Evolutionary conservation across 805 yeast genomes (phyloP).

Genomic region (Candida michaelii): DNA sequence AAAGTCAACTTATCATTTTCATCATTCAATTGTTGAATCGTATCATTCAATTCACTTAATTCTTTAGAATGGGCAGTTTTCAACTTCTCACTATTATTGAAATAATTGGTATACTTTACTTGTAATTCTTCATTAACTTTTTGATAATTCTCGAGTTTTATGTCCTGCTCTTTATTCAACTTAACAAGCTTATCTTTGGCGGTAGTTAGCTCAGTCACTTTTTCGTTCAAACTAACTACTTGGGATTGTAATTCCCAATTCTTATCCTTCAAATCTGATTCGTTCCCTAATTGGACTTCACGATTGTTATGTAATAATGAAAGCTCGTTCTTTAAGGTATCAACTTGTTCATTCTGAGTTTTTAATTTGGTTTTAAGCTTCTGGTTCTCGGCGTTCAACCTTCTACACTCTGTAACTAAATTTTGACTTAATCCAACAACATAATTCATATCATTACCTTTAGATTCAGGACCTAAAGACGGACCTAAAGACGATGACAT

Average conservation of each 20-base stretch:
- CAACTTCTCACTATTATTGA: constrained; percentile 36
- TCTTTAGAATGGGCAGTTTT: constrained; percentile 41
- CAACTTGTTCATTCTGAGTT: constrained; percentile 43
- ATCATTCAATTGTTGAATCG: constrained; percentile 62
- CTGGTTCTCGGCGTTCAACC: constrained; percentile 64
- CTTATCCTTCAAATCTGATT: constrained; percentile 53
- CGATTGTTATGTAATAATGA: constrained; percentile 34
- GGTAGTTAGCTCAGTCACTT: constrained; percentile 36
- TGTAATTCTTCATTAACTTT: constrained; percentile 51
- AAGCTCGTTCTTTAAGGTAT: constrained; percentile 35
- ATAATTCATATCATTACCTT: constrained; percentile 66
- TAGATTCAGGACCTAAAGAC: constrained; percentile 42
- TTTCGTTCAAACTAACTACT: constrained; percentile 45
- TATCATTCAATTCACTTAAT: constrained; percentile 46
- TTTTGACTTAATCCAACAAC: constrained; percentile 75
- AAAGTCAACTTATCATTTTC: constrained; percentile 62
- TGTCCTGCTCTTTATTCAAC: constrained; percentile 31
- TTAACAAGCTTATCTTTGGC: constrained; percentile 41
- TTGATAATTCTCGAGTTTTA: constrained; percentile 29
- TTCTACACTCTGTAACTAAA: constrained; percentile 65
- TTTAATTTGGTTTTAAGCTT: constrained; percentile 44
- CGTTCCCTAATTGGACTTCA: constrained; percentile 37
- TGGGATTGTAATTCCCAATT: constrained; percentile 66
- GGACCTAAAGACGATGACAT: constrained; percentile 17
- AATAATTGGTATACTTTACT: constrained; percentile 39